Evolutionary conservation across 2,329 filamentous ascomycete species (phyloP), one percentile per base, ranked within the genome.

Genomic region (Colletotrichum filicis): DNA sequence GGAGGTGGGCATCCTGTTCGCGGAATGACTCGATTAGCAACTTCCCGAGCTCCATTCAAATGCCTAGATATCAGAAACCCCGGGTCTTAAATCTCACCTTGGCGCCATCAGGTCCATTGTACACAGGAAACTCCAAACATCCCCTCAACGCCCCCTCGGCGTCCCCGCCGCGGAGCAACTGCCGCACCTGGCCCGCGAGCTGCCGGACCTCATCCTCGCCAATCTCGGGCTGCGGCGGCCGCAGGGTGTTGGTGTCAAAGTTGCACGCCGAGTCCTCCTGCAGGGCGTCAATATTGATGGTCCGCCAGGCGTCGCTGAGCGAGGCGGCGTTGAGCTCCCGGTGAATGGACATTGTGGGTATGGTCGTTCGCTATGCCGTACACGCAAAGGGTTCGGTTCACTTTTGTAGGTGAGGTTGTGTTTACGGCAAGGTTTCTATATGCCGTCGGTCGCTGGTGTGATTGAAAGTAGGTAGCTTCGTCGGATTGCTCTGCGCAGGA

Each of bases 261-360:
- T 98, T 98, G 84, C 91, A 86, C 76, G 94, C 91, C 78, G 95
- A 97, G 84, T 98, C 95, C 73, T 95, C 94, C 83, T 97, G 94
- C 79, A 97, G 90, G 77, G 93, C 92, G 82, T 98, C 95, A 83
- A 98, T 93, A 89, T 98, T 95, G 88, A 98, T 97, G 77, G 95
- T 98, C 83, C 95, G 94, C 91, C 91, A 92, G 80, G 89, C 88
- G 77, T 92, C 91, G 83, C 85, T 85, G 68, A 92, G 87, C 77
- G 90, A 87, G 68, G 89, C 88, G 72, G 85, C 83, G 63, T 87
- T 90, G 83, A 91, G 88, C 81, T 92, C 89, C 81, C 92, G 91
- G 77, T 92, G 92, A 79, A 92, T 91, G 66, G 91, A 92, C 91
- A 92, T 92, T 61, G 67, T 74, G 35, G 14, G 35, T 12, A 19